Base-by-base conservation (phyloP, 805 yeast species). In the Wickerhamiella allomyrinae region DNA sequence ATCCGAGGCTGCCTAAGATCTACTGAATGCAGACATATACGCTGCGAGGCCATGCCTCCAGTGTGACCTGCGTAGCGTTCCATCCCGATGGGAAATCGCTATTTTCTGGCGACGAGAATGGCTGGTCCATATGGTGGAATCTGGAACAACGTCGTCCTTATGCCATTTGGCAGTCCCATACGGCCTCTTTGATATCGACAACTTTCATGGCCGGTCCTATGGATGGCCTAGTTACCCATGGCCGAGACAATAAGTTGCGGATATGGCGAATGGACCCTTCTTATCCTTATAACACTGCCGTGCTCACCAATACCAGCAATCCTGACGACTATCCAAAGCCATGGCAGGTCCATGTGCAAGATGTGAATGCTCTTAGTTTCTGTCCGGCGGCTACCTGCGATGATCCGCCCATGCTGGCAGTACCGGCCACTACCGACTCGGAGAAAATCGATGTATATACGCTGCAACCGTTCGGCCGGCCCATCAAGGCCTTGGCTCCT, bases 361-460 rank as follows among this genome's bases (percentile, higher is more conserved):
- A 86, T 5, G 79, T 80, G 34, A 84, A 84, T 56, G 66, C 83
- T 3, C 61, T 84, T 48, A 83, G 81, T 51, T 84, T 78, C 57
- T 71, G 85, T 49, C 74, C 76, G 42, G 74, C 77, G n/a, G 76
- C 68, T 5, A 57, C 69, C 39, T 7, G 38, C 37, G 54, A 56
- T 1, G 54, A 60, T 23, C 38, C 35, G 17, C 49, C 48, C 11
- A 43, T 74, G 20, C 54, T 77, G 5, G 69, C 69, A 0, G 71
- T 82, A 1, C 85, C 94, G 0, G 75, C 78, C 14, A 73, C 85
- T 0, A 57, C 66, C 8, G 73, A 74, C 51, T 76, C 91, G 0
- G 73, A 77, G 33, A 66, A 67, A 25, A 68, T 80, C 47, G 94
- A 82, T 52, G 55, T 83, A 1, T 79, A 79, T 54, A 53, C 55